Evolutionary conservation across 345 rosid species (phyloP).

Genomic region (Hypericum androsaemum): DNA sequence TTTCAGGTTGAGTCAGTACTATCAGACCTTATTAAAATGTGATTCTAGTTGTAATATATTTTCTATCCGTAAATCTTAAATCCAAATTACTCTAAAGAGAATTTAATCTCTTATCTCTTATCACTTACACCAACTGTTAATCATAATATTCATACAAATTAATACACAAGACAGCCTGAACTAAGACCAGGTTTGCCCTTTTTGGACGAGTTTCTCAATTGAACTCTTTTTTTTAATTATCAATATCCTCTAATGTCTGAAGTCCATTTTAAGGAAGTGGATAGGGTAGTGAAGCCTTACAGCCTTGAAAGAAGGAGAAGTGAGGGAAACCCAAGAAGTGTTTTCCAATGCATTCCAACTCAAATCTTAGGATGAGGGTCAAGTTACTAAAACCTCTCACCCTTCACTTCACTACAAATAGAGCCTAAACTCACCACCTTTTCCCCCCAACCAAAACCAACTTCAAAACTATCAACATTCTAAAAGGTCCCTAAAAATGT

Average conservation of each 20-base stretch:
- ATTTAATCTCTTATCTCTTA: no score
- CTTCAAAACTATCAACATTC: neutral
- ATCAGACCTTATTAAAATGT: no score
- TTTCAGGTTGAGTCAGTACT: no score
- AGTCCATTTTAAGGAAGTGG: neutral
- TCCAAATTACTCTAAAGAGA: no score
- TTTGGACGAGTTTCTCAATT: no score
- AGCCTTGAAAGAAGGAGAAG: neutral
- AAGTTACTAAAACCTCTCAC: neutral
- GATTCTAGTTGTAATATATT: no score
- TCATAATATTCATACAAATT: no score
- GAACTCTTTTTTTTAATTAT: neutral
- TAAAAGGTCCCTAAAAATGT: neutral
- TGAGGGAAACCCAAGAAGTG: neutral
- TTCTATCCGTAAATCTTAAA: no score
- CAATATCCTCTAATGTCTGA: neutral
- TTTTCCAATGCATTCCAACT: slow-evolving; percentile 1
- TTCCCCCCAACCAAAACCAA: neutral
- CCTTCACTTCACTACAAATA: slow-evolving; percentile 1
- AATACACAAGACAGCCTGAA: no score
- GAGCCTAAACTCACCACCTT: neutral
- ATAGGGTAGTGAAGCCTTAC: neutral
- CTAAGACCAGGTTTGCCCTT: no score
- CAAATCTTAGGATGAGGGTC: slow-evolving; percentile 6
- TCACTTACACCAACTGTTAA: no score